Base-by-base conservation (phyloP, 2,329 filamentous ascomycete genomes). In the Tolypocladium inflatum region DNA sequence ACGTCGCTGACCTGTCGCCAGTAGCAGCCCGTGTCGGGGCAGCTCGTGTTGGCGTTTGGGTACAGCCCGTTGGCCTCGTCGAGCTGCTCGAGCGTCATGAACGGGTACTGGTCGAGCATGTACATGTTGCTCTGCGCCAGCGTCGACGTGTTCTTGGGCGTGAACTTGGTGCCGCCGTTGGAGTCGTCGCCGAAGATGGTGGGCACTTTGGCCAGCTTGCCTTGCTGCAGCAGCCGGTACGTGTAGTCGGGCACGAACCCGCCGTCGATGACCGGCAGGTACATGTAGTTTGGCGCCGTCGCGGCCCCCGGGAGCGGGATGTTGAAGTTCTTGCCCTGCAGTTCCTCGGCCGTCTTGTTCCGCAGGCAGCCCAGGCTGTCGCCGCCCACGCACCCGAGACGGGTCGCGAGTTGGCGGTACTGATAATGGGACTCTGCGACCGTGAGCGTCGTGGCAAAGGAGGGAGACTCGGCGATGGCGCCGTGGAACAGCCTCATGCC, bases 251-350 rank as follows among this genome's bases (percentile, higher is more conserved):
- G 69, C 4, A 84, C 70, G 17, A 85, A 67, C n/a, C 77, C 74
- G 2, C 76, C 74, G 61, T 87, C 84, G 2, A 86, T 67, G 0
- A 79, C 75, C 0, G 82, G 81, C 8, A 77, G 73, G 71, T 79
- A 85, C 71, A 79, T 80, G 67, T 77, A 84, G 0, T 77, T 59
- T 0, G 82, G 81, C 4, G 66, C 62, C 0, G 63, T 63, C 0
- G 66, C 59, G 1, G 60, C 67, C 0, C 67, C 65, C 0, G 69
- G 65, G 4, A 66, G 63, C 1, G 70, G 68, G 3, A 77, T 70
- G 21, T 75, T 73, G 48, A 66, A 66, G 65, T 80, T 80, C 26
- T 71, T 65, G 2, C 70, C 62, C 39, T 80, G 75, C 3, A 83
- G 63, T 52, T 77, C 71, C 1, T 63, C 61, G 1, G 74, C 67